Conservation (phyloP, 352 stramenopile species). For the Globisporangium viniferum region DNA sequence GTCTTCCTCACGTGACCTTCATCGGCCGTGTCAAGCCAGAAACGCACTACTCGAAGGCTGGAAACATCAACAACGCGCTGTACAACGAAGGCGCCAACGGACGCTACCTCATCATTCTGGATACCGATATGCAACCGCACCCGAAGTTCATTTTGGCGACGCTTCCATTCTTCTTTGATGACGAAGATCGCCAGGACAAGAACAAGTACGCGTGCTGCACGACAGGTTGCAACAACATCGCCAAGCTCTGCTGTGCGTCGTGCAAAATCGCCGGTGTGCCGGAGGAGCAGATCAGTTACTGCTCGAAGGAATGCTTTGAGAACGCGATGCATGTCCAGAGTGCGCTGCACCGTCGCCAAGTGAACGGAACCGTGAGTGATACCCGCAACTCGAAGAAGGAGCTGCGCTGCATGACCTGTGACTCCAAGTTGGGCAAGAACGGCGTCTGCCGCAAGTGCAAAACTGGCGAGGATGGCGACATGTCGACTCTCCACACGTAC, state of each 20-base stretch:
- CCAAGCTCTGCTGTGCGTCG: conserved; percentile 81
- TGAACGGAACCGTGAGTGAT: conserved; percentile 78
- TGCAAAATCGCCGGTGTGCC: conserved; percentile 84
- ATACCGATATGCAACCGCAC: conserved; percentile 87
- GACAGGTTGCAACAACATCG: conserved; percentile 73
- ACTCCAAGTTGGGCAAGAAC: conserved; percentile 66
- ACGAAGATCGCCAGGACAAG: conserved; percentile 73
- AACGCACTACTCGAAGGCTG: conserved; percentile 80
- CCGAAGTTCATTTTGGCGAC: conserved; percentile 80
- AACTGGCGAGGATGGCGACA: conserved; percentile 47
- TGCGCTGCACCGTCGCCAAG: conserved; percentile 75
- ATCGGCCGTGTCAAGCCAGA: conserved; percentile 75
- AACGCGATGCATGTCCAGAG: conserved; percentile 77
- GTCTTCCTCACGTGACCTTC: conserved; percentile 73
- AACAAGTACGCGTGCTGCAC: conserved; percentile 80
- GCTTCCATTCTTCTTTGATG: conserved; percentile 86
- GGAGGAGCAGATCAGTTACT: conserved; percentile 84
- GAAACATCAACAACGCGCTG: conserved; percentile 89
- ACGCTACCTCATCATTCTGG: conserved; percentile 74
- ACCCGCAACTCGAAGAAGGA: conserved; percentile 70
- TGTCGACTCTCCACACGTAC: conserved; percentile 70
- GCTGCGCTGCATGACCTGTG: conserved; percentile 69
- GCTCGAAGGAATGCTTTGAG: conserved; percentile 86
- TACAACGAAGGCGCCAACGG: conserved; percentile 86
- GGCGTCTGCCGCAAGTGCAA: conserved; percentile 82